A percentile compares a stretch with the other conserved stretches of the same genome.
Evolutionary conservation across 2,329 filamentous ascomycete genomes (phyloP).

Genomic region (Aspergillus ibericus): DNA sequence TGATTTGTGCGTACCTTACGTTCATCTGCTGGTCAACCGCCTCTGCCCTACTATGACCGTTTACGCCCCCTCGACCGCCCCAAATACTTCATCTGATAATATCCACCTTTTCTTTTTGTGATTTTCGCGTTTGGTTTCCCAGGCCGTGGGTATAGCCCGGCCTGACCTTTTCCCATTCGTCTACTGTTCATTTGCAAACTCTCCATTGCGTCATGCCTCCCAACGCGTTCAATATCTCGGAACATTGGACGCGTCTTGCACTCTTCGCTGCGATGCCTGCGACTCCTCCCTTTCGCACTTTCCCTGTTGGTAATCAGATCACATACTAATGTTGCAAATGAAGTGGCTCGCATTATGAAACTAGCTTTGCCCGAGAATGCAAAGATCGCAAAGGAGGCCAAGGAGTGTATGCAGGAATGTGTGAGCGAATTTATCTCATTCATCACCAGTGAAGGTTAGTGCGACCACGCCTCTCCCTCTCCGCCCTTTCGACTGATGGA

Average conservation of each 20-base stretch:
- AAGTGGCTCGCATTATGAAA: constrained; percentile 99
- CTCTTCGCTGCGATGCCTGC: not conserved
- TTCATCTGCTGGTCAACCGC: constrained; percentile 30
- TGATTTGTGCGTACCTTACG: constrained; percentile 56
- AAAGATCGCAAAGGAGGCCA: constrained; percentile 98
- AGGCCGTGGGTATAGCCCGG: not conserved
- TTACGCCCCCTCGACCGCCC: constrained; percentile 33
- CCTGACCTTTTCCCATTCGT: constrained; percentile 6
- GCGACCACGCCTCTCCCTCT: not conserved
- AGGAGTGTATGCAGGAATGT: constrained; percentile 99
- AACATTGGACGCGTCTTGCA: not conserved
- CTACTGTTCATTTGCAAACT: not conserved
- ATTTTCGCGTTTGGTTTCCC: not conserved
- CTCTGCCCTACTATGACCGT: constrained; percentile 30
- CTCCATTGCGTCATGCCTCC: not conserved
- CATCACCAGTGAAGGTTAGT: constrained; percentile 96
- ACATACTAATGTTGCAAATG: constrained; percentile 59
- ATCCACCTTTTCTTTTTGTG: not conserved
- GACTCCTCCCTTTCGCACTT: not conserved
- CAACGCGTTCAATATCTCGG: not conserved
- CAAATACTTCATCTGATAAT: constrained; percentile 3
- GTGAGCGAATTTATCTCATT: constrained; percentile 99
- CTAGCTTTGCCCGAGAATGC: constrained; percentile 95
- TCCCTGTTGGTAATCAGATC: not conserved
- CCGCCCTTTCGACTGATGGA: not conserved